Base-by-base conservation (phyloP, 1,284 basidiomycete genomes). In the Tilletia horrida region DNA sequence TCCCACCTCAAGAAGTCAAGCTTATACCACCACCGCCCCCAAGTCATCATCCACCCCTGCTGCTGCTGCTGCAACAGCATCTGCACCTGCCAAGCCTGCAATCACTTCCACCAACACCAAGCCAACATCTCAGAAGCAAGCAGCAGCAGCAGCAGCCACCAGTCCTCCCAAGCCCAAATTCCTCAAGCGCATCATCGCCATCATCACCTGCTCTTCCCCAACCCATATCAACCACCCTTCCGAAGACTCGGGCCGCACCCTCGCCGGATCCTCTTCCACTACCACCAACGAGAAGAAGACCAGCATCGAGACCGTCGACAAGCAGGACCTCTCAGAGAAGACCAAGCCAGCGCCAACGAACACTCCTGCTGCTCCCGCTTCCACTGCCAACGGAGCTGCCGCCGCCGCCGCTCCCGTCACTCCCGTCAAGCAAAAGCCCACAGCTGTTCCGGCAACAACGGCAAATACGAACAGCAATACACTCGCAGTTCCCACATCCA, bases 171-270 rank as follows among this genome's bases (percentile, higher is more conserved):
- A 59, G n/a, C 55, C 55, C 55, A 59, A 59, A 29, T 40, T 59
- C 13, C 18, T 59, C 29, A 25, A 29, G 9, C 55, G 55, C 13
- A 13, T 59, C 4, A 59, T 59, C 55, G 31, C 27, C 29, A 59
- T 59, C n/a, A 59, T 59, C 55, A 59, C 55, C 29, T 59, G 55
- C 55, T 59, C 55, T 11, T 35, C 55, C 27, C 55, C 55, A 13
- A 18, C 55, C 29, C 55, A 59, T n/a, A 31, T 59, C 14, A 4
- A 13, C 27, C 35, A 25, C 14, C 29, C 55, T 29, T 59, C 55
- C 29, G 55, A 59, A 9, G 55, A 59, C 27, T 59, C 55, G 7
- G 55, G 27, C 18, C 55, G 55, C 9, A 59, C 55, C n/a, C 29
- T 59, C 9, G 16, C 31, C 29, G 52, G 52, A 16, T 59, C 55